phyloP scores from a whole-genome alignment of 148 eudicot species.

The Rhododendron simsii region DNA sequence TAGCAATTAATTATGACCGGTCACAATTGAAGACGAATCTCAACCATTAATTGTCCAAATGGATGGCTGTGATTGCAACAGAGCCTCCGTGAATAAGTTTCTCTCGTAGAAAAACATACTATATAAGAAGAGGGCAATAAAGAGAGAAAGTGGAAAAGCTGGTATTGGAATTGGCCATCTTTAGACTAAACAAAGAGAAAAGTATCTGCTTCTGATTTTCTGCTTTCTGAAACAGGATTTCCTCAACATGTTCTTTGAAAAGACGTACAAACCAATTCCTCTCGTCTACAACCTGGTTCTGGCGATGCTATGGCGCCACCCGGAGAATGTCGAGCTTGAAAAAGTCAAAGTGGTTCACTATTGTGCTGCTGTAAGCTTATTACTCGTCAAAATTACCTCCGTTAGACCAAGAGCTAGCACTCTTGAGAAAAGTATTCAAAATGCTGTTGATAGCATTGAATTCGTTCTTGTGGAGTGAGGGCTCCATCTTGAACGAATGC shows the following conservation, averaged over 20 bases:
- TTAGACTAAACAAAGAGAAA: neutral
- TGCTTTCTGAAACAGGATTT: slow-evolving; percentile 23
- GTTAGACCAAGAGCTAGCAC: neutral
- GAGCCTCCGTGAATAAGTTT: no score
- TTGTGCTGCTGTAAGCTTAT: slow-evolving; percentile 36
- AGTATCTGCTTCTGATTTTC: neutral
- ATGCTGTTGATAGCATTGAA: neutral
- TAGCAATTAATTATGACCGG: no score
- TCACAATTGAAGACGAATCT: no score
- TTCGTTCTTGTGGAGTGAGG: neutral
- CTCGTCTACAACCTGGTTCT: slow-evolving; percentile 30
- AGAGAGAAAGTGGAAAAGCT: neutral
- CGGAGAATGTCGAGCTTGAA: slow-evolving; percentile 31
- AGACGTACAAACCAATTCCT: slow-evolving; percentile 31
- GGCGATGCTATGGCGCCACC: slow-evolving; percentile 42
- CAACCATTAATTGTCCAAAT: no score
- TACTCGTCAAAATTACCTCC: neutral
- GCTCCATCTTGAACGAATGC: neutral
- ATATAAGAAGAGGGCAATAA: neutral
- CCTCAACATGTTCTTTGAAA: slow-evolving; percentile 35
- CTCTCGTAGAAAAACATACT: no score
- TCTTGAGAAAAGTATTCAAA: neutral
- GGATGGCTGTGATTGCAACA: no score
- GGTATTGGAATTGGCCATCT: neutral
- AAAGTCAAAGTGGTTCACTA: slow-evolving; percentile 41